Conservation (phyloP, 1,284 basidiomycete genomes). For the Sporisorium iseilematis-ciliati region DNA sequence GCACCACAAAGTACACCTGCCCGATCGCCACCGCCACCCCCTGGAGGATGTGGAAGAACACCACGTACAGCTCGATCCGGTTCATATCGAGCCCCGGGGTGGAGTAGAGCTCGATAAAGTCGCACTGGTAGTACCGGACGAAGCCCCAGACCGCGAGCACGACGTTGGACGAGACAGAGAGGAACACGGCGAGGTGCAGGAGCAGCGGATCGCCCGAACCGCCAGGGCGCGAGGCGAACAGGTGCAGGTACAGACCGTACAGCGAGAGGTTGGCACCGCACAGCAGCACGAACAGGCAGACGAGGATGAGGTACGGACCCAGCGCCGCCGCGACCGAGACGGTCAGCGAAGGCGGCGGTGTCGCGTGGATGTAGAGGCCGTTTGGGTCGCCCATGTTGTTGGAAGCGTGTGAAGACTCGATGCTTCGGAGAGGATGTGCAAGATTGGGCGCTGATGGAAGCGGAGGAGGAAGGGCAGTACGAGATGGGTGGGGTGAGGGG, state of each 20-base stretch:
- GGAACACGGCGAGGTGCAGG: slow-evolving; percentile 11
- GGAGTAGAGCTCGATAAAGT: slow-evolving; percentile 18
- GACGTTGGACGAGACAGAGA: slow-evolving; percentile 20
- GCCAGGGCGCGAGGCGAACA: slow-evolving; percentile 3
- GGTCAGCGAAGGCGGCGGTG: slow-evolving; percentile 5
- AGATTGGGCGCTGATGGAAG: neutral
- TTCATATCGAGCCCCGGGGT: slow-evolving; percentile 25
- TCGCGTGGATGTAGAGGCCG: slow-evolving; percentile 26
- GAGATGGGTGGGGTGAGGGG: neutral
- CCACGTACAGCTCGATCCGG: slow-evolving; percentile 28
- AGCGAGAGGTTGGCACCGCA: slow-evolving; percentile 33
- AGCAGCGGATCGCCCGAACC: slow-evolving; percentile 24
- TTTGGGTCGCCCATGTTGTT: neutral
- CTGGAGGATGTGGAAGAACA: slow-evolving; percentile 18
- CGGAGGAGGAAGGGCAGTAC: too few species aligned
- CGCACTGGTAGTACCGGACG: slow-evolving; percentile 2
- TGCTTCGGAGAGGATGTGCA: too few species aligned
- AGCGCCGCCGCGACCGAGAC: slow-evolving; percentile 17
- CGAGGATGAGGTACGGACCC: slow-evolving; percentile 28
- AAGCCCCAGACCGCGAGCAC: slow-evolving; percentile 6
- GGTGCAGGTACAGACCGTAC: slow-evolving; percentile 28
- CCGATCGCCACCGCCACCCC: slow-evolving; percentile 32
- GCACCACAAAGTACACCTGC: slow-evolving; percentile 29
- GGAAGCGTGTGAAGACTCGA: too few species aligned
- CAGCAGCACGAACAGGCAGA: slow-evolving; percentile 12